Conservation (phyloP, 164 flowering plant species). For the Annona cherimola region DNA sequence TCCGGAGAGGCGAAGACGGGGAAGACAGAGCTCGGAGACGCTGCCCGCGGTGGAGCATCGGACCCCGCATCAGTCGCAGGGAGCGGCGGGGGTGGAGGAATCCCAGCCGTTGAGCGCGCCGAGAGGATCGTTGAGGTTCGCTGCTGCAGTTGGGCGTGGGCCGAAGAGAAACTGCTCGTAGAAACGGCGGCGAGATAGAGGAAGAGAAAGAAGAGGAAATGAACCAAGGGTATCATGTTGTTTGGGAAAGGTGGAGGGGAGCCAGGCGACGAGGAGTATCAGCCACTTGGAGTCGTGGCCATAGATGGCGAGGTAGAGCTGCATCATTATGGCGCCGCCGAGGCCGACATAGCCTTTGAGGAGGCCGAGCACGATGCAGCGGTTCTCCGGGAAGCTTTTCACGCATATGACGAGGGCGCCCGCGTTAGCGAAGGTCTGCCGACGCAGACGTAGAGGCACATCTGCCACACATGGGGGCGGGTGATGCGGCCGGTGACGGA, state of each 20-base stretch:
- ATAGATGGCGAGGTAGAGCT: conserved; percentile 47
- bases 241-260: conserved; percentile 29
- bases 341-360: no score
- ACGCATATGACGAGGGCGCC: no score
- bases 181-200: background rate
- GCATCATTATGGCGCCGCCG: no score
- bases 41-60: conserved; percentile 34
- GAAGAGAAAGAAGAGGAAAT: background rate
- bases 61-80: conserved; percentile 94
- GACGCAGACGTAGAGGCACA: no score
- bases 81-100: conserved; percentile 57
- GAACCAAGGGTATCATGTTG: background rate
- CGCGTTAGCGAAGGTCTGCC: no score
- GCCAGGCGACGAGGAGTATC: conserved; percentile 27
- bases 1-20: no score
- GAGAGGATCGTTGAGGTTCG: conserved; percentile 59
- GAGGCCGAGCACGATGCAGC: no score
- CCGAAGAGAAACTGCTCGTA: background rate
- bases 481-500: no score
- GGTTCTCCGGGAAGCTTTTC: no score
- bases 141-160: background rate
- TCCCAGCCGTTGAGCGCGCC: conserved; percentile 71
- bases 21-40: no score
- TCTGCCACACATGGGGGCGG: no score
- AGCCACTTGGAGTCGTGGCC: conserved; percentile 24